phyloP scores from a whole-genome alignment of 495 filamentous ascomycete species.

The Podospora comata region DNA sequence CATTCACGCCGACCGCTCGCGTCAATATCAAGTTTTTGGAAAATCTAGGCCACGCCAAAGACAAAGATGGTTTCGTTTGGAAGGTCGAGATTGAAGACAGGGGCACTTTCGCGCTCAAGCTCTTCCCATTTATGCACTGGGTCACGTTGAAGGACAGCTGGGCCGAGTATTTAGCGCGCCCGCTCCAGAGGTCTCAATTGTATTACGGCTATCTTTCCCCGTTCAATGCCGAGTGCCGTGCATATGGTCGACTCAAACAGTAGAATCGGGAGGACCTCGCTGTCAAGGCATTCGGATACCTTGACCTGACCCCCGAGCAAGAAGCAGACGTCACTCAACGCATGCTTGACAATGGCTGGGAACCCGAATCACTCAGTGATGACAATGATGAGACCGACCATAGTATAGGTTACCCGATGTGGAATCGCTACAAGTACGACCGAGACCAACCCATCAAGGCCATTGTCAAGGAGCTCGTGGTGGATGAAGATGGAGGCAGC shows the following conservation, averaged over 20 bases:
- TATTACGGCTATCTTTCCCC: conserved; percentile 17
- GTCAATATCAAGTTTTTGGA: conserved; percentile 18
- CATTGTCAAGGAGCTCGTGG: conserved; percentile 21
- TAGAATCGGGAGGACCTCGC: conserved; percentile 13
- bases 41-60: conserved; percentile 5
- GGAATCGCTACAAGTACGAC: conserved; percentile 7
- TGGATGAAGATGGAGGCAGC: not conserved
- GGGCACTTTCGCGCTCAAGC: conserved; percentile 15
- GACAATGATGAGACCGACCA: not conserved
- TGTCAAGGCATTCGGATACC: conserved; percentile 19
- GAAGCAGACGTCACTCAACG: conserved; percentile 13
- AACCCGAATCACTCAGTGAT: not conserved
- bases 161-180: not conserved
- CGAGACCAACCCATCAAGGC: conserved; percentile 14
- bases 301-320: conserved; percentile 17
- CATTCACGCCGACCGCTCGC: conserved; percentile 11
- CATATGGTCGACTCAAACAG: conserved; percentile 21
- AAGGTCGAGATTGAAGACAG: conserved; percentile 17
- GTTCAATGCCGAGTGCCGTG: conserved; percentile 22
- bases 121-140: conserved; percentile 7
- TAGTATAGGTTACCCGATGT: conserved; percentile 6
- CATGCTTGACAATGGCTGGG: not conserved
- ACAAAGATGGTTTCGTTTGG: conserved; percentile 14
- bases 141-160: not conserved
- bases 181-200: conserved; percentile 7